Evolutionary conservation across 1,284 basidiomycete genomes (phyloP), one percentile per base, ranked within the genome.

Genomic region (Takashimella tepidaria): DNA sequence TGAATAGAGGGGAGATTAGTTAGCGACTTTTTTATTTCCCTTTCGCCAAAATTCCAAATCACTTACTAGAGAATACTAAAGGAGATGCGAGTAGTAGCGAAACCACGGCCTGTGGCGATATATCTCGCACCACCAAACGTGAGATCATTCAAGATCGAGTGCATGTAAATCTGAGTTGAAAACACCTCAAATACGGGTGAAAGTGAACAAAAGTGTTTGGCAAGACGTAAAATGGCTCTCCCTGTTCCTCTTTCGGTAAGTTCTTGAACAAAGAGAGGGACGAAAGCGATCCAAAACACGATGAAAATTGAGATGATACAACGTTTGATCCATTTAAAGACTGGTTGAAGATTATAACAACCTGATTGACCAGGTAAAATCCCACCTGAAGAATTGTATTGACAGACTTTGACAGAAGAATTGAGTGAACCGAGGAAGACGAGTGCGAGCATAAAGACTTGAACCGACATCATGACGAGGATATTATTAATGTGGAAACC

Each of bases 401-500:
- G 72, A 79, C 92, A 97, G 47, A 95, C 82, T 25, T 71, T 71
- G 45, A 97, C 75, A 58, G 86, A 82, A 59, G 85, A 84, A 73
- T 90, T 91, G 56, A 97, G 79, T 4, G 92, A 90, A 46, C 92
- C 93, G 64, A 97, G 78, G 80, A 91, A 96, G 41, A 93, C 85
- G 81, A 97, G 86, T 84, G 72, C 50, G 42, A 92, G 77, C 70
- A 96, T 83, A 81, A 97, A 95, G 54, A 92, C 78, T 76, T 96
- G 92, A 44, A 97, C 89, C 49, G 92, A 92, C 63, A 92, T 76
- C 68, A 97, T 96, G 74, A 97, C 88, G 69, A 98, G 81, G 81
- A 98, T 98, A 76, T 99, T 99, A 82, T 99, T 98, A 79, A 98
- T 93, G 74, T 98, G 93, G 87, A 99, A 99, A 61, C 95, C 96